Evolutionary conservation across 257 asterid genomes (phyloP), one percentile per base, ranked within the genome.

Genomic region (Osmanthus fragrans): DNA sequence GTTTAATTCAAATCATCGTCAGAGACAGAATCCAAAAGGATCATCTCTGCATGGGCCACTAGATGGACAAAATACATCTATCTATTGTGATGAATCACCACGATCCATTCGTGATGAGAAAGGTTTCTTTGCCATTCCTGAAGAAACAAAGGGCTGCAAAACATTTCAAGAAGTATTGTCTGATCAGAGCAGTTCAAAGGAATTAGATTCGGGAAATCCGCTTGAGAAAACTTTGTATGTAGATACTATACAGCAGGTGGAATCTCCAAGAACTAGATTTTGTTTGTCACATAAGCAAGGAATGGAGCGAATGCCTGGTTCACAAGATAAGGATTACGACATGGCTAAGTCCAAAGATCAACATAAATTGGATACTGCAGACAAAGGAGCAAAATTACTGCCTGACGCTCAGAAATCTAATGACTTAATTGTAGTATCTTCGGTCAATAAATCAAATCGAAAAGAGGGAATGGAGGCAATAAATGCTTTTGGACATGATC

Each of bases 181-280:
- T 65, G 87, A 84, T 80, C 76, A 78, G 33, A 81, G 73, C 73
- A 30, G 47, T 18, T 54, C 49, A 36, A 73, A 72, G 42, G 86
- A 77, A 84, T 70, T 29, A 29, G 87, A 80, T 74, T 67, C 78
- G 3, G 79, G 71, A 27, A 83, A 58, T 72, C 81, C 81, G 16
- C 85, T 80, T 23, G 99, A 91, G 89, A 93, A 87, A 87, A 91
- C 92, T 74, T 80, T 92, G 25, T 85, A 88, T 71, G 85, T 89
- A 16, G 97, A 95, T 85, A 87, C 85, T 15, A 78, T 85, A 64
- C 89, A 85, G 70, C 85, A 74, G 45, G 45, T 39, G 45, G 45
- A 39, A 39, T 39, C 45, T 39, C 45, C 45, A 33, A 77, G 63
- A 25, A 7, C 76, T 74, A 77, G 83, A 30, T 73, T 85, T 72